Evolutionary conservation across 495 filamentous ascomycete species (phyloP), one percentile per base, ranked within the genome.

Genomic region (Mytilinidion resinicola): DNA sequence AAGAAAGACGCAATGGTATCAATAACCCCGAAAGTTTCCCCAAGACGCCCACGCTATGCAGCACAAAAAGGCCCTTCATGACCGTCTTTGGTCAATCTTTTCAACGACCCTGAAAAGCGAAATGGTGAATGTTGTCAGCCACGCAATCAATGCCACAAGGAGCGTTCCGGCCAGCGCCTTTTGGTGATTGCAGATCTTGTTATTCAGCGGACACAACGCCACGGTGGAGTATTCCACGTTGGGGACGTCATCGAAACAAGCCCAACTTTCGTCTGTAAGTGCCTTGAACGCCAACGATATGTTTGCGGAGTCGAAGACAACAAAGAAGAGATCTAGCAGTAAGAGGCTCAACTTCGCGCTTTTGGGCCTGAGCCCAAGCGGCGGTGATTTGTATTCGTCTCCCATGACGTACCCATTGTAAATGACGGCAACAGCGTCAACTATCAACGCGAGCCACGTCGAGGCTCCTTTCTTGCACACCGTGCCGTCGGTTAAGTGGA

Each of bases 351-450:
- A 85, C 68, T 97, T 97, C 19, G 90, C 85, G 37, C 82, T 84
- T 1, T 89, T 82, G 6, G 83, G 83, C 30, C 93, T 86, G 55
- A 98, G 75, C 5, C 93, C 93, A 35, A 98, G 75, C 4, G 93
- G 93, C 67, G 96, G 95, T 15, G 89, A 85, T 4, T 89, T 91
- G 72, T 96, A 97, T 72, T 98, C 93, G 69, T 98, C 93, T 72
- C 85, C 96, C 2, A 90, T 95, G 70, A 98, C 92, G 70, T 96
- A 97, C 51, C 89, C 67, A 36, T 93, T 81, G 70, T 96, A 98
- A 41, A 91, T 82, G 55, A 97, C 76, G 7, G 95, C 95, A 3
- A 96, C 78, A 11, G 84, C 84, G 72, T 96, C 92, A 34, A 97
- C 87, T 43, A 91, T 83, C 62, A 97, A 86, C 42, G 93, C 93